A percentile compares a stretch with the other conserved stretches of the same genome.
These are phyloP conservation scores for Coemansia sp. DNA, from an alignment of 192 early-diverging fungal genomes.

Conservation along the genomic window DNA sequence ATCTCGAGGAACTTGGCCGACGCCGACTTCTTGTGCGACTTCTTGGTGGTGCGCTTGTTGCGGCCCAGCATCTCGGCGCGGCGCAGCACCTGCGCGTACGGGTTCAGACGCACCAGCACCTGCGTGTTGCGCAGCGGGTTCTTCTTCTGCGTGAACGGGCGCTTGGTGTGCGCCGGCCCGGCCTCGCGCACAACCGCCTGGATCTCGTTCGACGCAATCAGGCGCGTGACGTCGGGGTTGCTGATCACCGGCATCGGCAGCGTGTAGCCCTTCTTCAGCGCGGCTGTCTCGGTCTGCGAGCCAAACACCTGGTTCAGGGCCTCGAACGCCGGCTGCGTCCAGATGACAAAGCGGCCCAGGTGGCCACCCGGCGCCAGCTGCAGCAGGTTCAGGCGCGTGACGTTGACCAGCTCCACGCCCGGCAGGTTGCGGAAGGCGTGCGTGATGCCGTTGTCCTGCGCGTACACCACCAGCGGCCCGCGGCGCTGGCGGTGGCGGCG, in stretches of 20 bases:
- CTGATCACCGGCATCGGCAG: constrained; percentile 82
- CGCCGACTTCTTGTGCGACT: constrained; percentile 55
- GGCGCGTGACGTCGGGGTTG: constrained; percentile 91
- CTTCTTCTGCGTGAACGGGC: constrained; percentile 97
- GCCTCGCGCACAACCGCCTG: constrained; percentile 89
- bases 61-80: constrained; percentile 65
- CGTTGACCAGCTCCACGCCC: constrained; percentile 92
- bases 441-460: constrained; percentile 88
- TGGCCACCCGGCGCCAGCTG: constrained; percentile 98
- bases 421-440: constrained; percentile 98
- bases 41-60: constrained; percentile 58
- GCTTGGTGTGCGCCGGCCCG: constrained; percentile 72
- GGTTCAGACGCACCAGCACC: constrained; percentile 93
- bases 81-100: constrained; percentile 86
- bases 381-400: constrained; percentile 91
- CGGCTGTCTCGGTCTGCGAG: constrained; percentile 68
- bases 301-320: constrained; percentile 92
- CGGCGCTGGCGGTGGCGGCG: constrained; percentile 93
- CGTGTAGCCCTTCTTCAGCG: constrained; percentile 88
- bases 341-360: constrained; percentile 98
- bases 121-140: constrained; percentile 93
- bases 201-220: constrained; percentile 97
- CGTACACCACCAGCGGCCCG: constrained; percentile 94
- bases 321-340: constrained; percentile 91
- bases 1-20: constrained; percentile 50